Evolutionary conservation across 768 basidiomycete species (phyloP), one percentile per base, ranked within the genome.

Genomic region (Cystobasidium tubakii): DNA sequence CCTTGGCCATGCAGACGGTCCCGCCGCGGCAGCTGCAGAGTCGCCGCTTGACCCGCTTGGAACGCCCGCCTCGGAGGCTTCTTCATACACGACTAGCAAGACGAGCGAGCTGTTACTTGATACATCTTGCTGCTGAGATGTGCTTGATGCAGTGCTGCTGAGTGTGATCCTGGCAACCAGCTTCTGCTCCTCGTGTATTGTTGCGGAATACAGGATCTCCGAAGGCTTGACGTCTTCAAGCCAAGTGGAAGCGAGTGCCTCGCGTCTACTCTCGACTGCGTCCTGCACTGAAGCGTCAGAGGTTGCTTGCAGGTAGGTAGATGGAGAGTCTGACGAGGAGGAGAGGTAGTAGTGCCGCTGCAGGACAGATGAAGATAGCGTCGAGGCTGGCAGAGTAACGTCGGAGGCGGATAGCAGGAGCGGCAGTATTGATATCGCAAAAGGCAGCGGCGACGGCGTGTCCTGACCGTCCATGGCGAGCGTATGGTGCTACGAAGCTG

Each of bases 331-430:
- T 33, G 54, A n/a, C 23, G 33, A 23, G 53, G 55, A 60, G 6
- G 54, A 60, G 29, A 71, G 53, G 69, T 34, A 71, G 54, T 55
- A 36, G 36, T 71, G 69, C 60, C 69, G 53, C 27, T 36, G 69
- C 54, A 60, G 23, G 31, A 71, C 69, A 23, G 69, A 55, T 19
- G 33, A 9, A 12, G 69, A 71, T 17, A 71, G 39, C 19, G 29
- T 34, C n/a, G 50, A 19, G 10, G 69, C 15, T 36, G 69, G 54
- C 1, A 71, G 33, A 10, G 50, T 29, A 29, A 36, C 33, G 21
- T 36, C 33, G 9, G 55, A 27, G 17, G 29, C 6, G 1, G 69
- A 55, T 21, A 71, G 55, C 9, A 71, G 53, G 31, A 60, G 44
- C 7, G 69, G 69, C 33, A 71, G 69, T 12, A 71, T 53, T 36